These are phyloP conservation scores for Micromonas commoda DNA, from an alignment of 139 green algal genomes.

Conservation along the genomic window DNA sequence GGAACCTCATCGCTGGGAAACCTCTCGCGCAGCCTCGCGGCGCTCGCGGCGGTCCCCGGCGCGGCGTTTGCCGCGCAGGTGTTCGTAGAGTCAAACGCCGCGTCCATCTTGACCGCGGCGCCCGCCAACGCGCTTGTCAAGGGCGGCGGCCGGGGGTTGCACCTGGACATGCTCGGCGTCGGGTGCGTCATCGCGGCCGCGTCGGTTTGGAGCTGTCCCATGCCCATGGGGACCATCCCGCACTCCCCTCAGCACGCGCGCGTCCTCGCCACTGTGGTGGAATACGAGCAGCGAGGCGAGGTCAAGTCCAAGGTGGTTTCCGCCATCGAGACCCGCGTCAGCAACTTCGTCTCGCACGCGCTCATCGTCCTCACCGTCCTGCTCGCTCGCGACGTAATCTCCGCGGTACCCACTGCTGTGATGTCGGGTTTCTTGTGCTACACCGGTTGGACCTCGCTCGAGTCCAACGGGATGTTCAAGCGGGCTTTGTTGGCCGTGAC, in stretches of 20 bases:
- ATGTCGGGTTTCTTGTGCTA: slow-evolving; percentile 9
- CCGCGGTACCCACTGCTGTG: background rate
- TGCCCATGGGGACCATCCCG: background rate
- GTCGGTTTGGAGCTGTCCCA: background rate
- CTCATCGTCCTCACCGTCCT: background rate
- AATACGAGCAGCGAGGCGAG: background rate
- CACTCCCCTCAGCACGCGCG: background rate
- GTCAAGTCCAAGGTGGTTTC: background rate
- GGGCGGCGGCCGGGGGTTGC: background rate
- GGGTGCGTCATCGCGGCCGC: background rate
- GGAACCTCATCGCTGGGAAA: background rate
- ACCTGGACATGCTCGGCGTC: background rate
- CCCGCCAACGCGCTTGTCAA: background rate
- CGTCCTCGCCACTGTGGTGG: background rate
- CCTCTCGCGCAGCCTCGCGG: background rate
- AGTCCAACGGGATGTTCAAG: background rate
- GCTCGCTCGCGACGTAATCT: background rate
- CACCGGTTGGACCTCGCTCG: background rate
- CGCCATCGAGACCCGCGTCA: background rate
- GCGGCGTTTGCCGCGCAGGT: background rate
- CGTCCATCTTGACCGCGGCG: background rate
- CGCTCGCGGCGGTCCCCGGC: background rate
- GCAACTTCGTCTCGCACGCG: background rate
- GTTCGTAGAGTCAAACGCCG: background rate
- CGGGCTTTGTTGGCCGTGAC: background rate